These are phyloP conservation scores for Nicotiana noctiflora DNA, from an alignment of 257 asterid genomes.

Conservation along the genomic window DNA sequence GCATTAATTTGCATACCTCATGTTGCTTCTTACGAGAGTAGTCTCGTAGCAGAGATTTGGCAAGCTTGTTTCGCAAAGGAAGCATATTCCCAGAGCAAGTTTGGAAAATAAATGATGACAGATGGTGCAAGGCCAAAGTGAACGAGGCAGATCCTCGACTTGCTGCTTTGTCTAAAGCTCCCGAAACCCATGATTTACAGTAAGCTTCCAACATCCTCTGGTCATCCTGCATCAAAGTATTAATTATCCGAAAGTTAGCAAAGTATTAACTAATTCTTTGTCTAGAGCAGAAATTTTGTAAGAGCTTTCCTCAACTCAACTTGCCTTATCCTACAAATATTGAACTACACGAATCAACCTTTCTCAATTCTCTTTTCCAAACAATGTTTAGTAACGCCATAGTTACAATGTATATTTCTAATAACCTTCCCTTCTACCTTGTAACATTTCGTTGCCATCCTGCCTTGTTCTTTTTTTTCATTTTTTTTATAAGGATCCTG, in stretches of 20 bases:
- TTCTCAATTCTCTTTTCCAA: not conserved
- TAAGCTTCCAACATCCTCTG: conserved; percentile 77
- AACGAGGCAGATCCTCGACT: conserved; percentile 50
- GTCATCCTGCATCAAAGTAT: conserved; percentile 52
- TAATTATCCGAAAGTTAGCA: not conserved
- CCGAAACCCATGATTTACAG: conserved; percentile 74
- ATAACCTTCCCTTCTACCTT: not conserved
- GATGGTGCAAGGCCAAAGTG: conserved; percentile 68
- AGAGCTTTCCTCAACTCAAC: conserved; percentile 6
- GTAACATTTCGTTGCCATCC: not conserved
- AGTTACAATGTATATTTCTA: not conserved
- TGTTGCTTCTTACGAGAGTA: conserved; percentile 60
- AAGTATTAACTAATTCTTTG: not conserved
- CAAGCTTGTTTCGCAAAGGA: conserved; percentile 55
- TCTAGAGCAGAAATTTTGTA: not conserved
- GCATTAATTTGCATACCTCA: conserved; percentile 42
- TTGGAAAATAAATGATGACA: conserved; percentile 60
- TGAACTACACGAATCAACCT: not conserved
- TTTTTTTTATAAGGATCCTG: not conserved
- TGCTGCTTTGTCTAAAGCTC: conserved; percentile 81
- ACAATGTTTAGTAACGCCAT: not conserved
- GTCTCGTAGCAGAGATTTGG: conserved; percentile 65
- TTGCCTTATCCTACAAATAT: not conserved
- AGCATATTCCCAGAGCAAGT: conserved; percentile 24
- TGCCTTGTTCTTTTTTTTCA: not conserved